phyloP scores from a whole-genome alignment of 495 filamentous ascomycete genomes.

The Aspergillus conjunctus region DNA sequence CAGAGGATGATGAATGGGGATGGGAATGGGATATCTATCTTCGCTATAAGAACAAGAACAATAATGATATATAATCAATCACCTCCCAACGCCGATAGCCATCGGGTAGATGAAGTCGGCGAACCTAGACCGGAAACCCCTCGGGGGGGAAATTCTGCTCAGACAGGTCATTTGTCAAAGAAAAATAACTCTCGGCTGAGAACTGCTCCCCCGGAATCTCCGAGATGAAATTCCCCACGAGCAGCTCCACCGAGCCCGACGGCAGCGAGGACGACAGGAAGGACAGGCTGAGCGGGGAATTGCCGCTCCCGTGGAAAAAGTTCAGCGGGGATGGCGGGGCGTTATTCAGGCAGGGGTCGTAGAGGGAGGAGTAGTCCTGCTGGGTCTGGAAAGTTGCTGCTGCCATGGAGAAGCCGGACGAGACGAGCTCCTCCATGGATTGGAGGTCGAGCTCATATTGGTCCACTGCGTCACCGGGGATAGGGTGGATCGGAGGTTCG shows the following conservation, averaged over 20 bases:
- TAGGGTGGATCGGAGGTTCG: too few relatives aligned
- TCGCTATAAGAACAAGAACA: too few relatives aligned
- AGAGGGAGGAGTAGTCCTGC: background rate
- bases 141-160: background rate
- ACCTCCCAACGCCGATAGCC: too few relatives aligned
- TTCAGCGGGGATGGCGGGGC: background rate
- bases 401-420: too few relatives aligned
- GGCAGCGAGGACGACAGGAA: slow-evolving; percentile 7
- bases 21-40: too few relatives aligned
- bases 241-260: slow-evolving; percentile 16
- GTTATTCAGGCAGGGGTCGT: background rate
- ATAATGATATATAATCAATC: too few relatives aligned
- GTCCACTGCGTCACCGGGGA: too few relatives aligned
- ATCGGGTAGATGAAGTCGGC: background rate
- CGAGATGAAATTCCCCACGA: slow-evolving; percentile 19
- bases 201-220: slow-evolving; percentile 11
- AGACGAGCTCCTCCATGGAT: too few relatives aligned
- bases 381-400: too few relatives aligned
- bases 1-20: too few relatives aligned
- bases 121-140: slow-evolving; percentile 5
- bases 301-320: background rate
- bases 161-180: background rate
- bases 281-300: background rate
- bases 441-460: too few relatives aligned
- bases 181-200: background rate